Percentiles rank a stretch among this genome's conserved stretches.
phyloP scores from a whole-genome alignment of 495 filamentous ascomycete genomes.

The Articulospora tetracladia region DNA sequence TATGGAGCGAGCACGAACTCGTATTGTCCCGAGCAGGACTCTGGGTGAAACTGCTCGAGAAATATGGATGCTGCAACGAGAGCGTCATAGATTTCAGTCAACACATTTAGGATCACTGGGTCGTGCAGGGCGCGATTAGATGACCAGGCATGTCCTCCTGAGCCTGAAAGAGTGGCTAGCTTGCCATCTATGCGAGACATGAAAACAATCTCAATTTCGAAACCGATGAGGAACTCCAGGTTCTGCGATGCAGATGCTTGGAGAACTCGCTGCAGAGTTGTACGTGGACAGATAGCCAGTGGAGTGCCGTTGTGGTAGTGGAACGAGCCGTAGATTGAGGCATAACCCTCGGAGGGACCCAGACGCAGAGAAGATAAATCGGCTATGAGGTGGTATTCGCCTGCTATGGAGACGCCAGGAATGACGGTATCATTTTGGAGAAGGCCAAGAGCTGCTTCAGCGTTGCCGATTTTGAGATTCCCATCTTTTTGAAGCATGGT shows the following conservation, averaged over 20 bases:
- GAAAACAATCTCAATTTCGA: constrained; percentile 82
- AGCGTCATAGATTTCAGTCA: constrained; percentile 58
- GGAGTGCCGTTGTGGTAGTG: constrained; percentile 40
- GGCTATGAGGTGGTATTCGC: constrained; percentile 58
- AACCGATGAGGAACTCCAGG: constrained; percentile 60
- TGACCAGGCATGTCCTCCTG: constrained; percentile 59
- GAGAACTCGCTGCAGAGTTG: constrained; percentile 48
- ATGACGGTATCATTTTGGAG: constrained; percentile 53
- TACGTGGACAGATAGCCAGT: constrained; percentile 54
- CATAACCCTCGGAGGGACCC: constrained; percentile 48
- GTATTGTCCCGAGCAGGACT: constrained; percentile 71
- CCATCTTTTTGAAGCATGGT: constrained; percentile 48
- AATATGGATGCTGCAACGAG: constrained; percentile 59
- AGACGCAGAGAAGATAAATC: constrained; percentile 56
- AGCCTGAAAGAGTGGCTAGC: constrained; percentile 18
- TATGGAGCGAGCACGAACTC: constrained; percentile 72
- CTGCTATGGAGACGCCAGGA: constrained; percentile 39
- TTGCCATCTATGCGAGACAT: constrained; percentile 34
- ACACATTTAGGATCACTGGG: constrained; percentile 48
- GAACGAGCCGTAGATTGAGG: constrained; percentile 61
- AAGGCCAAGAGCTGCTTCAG: constrained; percentile 50
- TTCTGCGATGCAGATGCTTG: constrained; percentile 41
- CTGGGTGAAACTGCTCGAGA: constrained; percentile 74
- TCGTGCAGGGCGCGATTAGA: constrained; percentile 50
- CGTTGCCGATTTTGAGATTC: constrained; percentile 36